Percentiles rank a stretch among this genome's conserved stretches.
These are phyloP conservation scores for Endotrypanum monterogeii DNA, from an alignment of 208 protist genomes.

Conservation along the genomic window DNA sequence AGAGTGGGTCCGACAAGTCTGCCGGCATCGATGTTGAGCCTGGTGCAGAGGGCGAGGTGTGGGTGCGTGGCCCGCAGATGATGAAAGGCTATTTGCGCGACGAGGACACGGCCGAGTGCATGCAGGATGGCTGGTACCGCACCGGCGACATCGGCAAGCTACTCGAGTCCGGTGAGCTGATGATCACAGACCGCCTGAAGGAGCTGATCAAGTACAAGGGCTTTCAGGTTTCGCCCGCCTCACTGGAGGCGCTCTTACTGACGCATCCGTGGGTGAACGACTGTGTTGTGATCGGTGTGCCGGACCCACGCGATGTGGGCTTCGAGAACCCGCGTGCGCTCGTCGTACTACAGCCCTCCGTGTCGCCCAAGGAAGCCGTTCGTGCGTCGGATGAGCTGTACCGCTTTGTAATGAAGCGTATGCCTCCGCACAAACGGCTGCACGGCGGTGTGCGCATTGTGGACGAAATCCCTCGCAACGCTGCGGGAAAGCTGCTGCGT, in stretches of 20 bases:
- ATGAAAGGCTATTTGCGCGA: conserved; percentile 75
- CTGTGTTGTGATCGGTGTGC: conserved; percentile 67
- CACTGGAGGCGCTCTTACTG: conserved; percentile 71
- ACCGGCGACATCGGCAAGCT: conserved; percentile 78
- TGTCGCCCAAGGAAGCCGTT: conserved; percentile 36
- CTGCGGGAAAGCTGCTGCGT: conserved; percentile 80
- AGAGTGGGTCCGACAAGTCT: conserved; percentile 37
- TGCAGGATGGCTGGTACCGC: conserved; percentile 71
- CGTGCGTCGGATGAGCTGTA: conserved; percentile 45
- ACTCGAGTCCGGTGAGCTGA: conserved; percentile 27
- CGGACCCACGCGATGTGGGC: conserved; percentile 41
- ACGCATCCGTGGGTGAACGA: conserved; percentile 67
- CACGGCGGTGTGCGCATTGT: conserved; percentile 73
- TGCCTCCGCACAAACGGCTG: conserved; percentile 74
- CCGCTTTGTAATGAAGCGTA: conserved; percentile 36
- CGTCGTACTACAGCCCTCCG: conserved; percentile 48
- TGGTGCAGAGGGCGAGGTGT: conserved; percentile 68
- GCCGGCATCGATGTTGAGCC: conserved; percentile 24
- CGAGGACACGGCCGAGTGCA: conserved; percentile 43
- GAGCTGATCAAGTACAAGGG: conserved; percentile 94
- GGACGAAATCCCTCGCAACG: conserved; percentile 55
- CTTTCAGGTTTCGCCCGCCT: conserved; percentile 86
- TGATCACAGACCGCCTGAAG: conserved; percentile 80
- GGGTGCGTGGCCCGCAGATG: conserved; percentile 68
- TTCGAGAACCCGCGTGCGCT: conserved; percentile 78